These are phyloP conservation scores for Peronospora belbahrii DNA, from an alignment of 352 stramenopile species.

Conservation along the genomic window DNA sequence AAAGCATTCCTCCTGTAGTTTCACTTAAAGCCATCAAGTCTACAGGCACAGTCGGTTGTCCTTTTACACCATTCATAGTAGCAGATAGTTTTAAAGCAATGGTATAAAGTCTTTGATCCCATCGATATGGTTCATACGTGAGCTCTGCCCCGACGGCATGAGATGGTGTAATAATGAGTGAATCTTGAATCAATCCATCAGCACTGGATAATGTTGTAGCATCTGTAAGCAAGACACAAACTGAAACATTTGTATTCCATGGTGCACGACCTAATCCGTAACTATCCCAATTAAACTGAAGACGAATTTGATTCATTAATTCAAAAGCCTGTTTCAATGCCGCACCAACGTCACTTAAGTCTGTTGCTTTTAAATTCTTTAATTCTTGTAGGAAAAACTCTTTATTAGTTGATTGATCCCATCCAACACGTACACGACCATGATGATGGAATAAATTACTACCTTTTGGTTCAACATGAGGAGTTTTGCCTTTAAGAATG, in stretches of 20 bases:
- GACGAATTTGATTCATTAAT: conserved; percentile 85
- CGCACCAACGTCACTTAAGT: conserved; percentile 70
- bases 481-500: conserved; percentile 8
- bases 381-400: conserved; percentile 73
- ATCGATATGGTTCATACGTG: conserved; percentile 77
- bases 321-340: conserved; percentile 77
- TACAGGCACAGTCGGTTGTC: conserved; percentile 42
- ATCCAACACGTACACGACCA: conserved; percentile 72
- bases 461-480: too few species aligned
- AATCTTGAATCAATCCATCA: conserved; percentile 66
- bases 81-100: conserved; percentile 79
- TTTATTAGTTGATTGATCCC: conserved; percentile 83
- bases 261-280: conserved; percentile 69
- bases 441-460: too few species aligned
- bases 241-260: conserved; percentile 80
- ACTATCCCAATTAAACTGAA: conserved; percentile 86
- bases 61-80: conserved; percentile 38
- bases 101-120: conserved; percentile 79
- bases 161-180: conserved; percentile 65
- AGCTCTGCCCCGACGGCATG: conserved; percentile 63
- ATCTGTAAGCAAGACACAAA: conserved; percentile 78
- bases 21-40: conserved; percentile 84
- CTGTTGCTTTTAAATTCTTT: conserved; percentile 74
- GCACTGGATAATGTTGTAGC: conserved; percentile 56
- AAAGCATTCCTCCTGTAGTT: conserved; percentile 74